Conservation (phyloP, 352 stramenopile genomes). For the Plasmopara viticola region DNA sequence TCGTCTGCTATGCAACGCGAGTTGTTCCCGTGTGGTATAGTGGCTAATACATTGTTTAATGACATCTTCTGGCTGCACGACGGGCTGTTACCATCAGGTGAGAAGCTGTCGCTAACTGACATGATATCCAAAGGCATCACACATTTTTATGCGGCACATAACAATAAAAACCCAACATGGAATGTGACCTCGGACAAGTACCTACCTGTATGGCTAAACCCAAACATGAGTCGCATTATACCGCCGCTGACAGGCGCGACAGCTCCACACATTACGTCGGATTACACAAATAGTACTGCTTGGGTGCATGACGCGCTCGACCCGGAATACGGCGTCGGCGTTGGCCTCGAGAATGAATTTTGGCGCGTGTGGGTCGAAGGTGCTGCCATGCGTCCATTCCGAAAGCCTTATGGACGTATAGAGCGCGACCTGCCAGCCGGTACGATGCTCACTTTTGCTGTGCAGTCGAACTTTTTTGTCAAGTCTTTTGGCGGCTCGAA, state of each 20-base stretch:
- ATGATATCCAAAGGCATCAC: conserved; percentile 41
- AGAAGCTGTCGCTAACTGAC: conserved; percentile 31
- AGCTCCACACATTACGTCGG: conserved; percentile 29
- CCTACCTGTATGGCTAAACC: conserved; percentile 63
- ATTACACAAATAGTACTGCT: conserved; percentile 77
- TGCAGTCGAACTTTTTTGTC: conserved; percentile 80
- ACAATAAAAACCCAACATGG: conserved; percentile 60
- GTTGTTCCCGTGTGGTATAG: conserved; percentile 65
- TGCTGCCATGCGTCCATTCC: conserved; percentile 53
- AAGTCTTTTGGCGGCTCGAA: conserved; percentile 58
- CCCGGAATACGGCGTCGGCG: conserved; percentile 30
- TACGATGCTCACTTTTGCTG: conserved; percentile 62
- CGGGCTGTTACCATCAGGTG: conserved; percentile 36
- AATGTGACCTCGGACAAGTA: conserved; percentile 25
- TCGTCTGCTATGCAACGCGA: conserved; percentile 27
- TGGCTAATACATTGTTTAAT: conserved; percentile 80
- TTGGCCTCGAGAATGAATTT: conserved; percentile 63
- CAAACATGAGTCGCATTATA: conserved; percentile 71
- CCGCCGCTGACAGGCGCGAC: conserved; percentile 26
- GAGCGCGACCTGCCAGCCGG: conserved; percentile 37
- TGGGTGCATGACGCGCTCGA: conserved; percentile 58
- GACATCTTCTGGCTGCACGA: conserved; percentile 81
- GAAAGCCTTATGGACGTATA: conserved; percentile 66
- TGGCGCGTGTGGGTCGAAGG: conserved; percentile 73
- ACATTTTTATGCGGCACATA: conserved; percentile 44